These are phyloP conservation scores for Mallotus repandus DNA, from an alignment of 441 rosid genomes.

Conservation along the genomic window DNA sequence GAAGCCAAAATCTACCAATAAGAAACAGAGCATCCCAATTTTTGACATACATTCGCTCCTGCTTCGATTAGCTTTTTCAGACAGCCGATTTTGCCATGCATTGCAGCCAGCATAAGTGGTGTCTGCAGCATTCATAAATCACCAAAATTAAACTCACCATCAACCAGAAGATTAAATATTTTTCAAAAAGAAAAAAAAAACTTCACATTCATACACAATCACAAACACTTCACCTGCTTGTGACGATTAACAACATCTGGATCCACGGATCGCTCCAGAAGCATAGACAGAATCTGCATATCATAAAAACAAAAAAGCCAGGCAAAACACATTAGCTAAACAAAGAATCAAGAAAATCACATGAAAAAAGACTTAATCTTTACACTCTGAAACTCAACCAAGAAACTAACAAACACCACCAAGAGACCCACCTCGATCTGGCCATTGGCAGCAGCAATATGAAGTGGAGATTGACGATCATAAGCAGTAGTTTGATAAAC, in stretches of 20 bases:
- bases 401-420: too few relatives aligned
- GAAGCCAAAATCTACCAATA: constrained; percentile 1
- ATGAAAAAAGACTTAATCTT: too few relatives aligned
- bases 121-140: constrained; percentile 48
- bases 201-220: too few relatives aligned
- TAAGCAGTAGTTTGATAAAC: constrained; percentile 51
- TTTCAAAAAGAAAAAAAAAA: too few relatives aligned
- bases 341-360: not conserved
- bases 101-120: constrained; percentile 95
- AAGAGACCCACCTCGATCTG: constrained; percentile 73
- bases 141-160: constrained; percentile 16
- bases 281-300: constrained; percentile 67
- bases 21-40: not conserved
- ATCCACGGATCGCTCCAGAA: constrained; percentile 65
- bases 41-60: constrained; percentile 77
- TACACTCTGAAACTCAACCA: too few relatives aligned
- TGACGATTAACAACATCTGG: constrained; percentile 85
- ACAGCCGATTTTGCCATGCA: constrained; percentile 80
- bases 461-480: constrained; percentile 83
- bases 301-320: constrained; percentile 5
- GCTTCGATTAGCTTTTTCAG: constrained; percentile 79
- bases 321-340: constrained; percentile 11
- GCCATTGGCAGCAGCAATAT: constrained; percentile 93
- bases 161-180: too few relatives aligned
- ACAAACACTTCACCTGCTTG: constrained; percentile 59